These are phyloP conservation scores for Aquilaria malaccensis DNA, from an alignment of 345 rosid species.

Conservation along the genomic window DNA sequence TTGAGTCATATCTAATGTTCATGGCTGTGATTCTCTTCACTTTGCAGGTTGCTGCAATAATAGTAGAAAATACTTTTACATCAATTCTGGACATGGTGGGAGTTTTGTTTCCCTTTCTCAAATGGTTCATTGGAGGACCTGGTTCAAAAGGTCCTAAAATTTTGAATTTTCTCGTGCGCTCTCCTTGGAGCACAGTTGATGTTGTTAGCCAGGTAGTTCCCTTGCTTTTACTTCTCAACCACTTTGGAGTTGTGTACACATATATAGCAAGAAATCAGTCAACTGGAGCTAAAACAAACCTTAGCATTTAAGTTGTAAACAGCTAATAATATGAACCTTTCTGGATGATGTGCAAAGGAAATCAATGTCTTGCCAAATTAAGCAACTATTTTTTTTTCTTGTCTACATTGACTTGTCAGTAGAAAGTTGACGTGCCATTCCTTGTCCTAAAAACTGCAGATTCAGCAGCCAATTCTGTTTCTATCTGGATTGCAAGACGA, in stretches of 20 bases:
- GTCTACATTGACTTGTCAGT: neutral
- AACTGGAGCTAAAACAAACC: no score
- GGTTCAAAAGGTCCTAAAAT: constrained; percentile 68
- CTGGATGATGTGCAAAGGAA: neutral
- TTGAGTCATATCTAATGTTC: neutral
- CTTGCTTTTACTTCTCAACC: constrained; percentile 6
- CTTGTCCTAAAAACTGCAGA: constrained; percentile 36
- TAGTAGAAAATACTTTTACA: constrained; percentile 94
- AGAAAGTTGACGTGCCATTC: neutral
- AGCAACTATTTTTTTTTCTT: neutral
- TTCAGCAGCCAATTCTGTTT: constrained; percentile 87
- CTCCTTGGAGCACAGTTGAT: constrained; percentile 96
- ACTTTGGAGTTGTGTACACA: neutral
- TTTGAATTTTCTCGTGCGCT: constrained; percentile 91
- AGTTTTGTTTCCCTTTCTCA: constrained; percentile 81
- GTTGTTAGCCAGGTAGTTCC: constrained; percentile 65
- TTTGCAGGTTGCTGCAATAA: constrained; percentile 66
- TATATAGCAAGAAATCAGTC: constrained; percentile 5
- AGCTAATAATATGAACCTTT: neutral
- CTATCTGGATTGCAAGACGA: constrained; percentile 97
- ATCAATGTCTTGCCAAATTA: neutral
- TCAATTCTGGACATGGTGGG: constrained; percentile 99
- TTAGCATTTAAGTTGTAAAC: no score
- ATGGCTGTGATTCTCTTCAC: constrained; percentile 9
- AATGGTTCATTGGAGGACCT: constrained; percentile 93